Conservation (phyloP, 2,329 filamentous ascomycete genomes). For the Fusarium newnesense region DNA sequence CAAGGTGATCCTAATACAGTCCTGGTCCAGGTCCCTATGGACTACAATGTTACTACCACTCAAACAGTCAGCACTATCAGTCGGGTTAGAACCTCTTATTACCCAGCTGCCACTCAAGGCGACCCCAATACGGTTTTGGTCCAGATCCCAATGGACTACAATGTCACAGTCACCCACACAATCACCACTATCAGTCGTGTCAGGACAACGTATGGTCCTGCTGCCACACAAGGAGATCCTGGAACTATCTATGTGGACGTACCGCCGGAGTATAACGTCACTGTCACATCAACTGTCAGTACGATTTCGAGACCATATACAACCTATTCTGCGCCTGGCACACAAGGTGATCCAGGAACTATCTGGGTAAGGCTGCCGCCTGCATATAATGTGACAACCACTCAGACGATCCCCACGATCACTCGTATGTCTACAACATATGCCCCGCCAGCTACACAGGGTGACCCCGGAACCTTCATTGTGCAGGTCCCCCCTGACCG, state of each 20-base stretch:
- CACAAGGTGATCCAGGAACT: conserved; percentile 15
- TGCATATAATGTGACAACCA: conserved; percentile 11
- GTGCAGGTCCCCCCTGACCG: neutral
- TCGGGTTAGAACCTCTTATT: neutral
- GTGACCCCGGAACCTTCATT: conserved; percentile 16
- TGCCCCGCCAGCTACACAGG: neutral
- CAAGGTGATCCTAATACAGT: conserved; percentile 19
- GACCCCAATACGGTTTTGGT: neutral
- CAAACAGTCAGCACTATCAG: neutral
- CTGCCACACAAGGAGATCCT: conserved; percentile 10
- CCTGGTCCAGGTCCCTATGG: conserved; percentile 3
- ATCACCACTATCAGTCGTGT: neutral
- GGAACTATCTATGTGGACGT: neutral
- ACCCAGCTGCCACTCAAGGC: neutral
- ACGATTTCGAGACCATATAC: conserved; percentile 4
- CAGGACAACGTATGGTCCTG: neutral
- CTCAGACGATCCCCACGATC: neutral
- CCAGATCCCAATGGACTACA: neutral
- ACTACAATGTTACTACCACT: neutral
- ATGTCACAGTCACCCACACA: conserved; percentile 2
- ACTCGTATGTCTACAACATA: conserved; percentile 3
- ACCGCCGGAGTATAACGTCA: conserved; percentile 3
- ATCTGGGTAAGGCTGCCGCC: conserved; percentile 1
- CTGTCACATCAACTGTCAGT: neutral
- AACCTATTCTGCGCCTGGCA: neutral